Evolutionary conservation across 2,329 filamentous ascomycete genomes (phyloP).

Genomic region (Clonostachys sp.): DNA sequence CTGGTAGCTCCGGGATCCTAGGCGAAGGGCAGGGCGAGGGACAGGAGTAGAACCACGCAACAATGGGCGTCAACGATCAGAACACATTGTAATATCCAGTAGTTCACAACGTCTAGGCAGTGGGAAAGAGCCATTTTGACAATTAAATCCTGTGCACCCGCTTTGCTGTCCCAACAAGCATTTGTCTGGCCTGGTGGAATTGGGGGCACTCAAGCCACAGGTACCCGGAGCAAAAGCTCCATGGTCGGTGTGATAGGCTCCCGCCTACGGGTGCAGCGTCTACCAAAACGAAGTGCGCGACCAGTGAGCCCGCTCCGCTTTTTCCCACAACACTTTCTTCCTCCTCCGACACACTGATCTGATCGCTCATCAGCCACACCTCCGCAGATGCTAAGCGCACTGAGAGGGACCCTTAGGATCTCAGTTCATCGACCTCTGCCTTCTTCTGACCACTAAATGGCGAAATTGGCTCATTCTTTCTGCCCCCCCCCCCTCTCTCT

Average conservation of each 20-base stretch:
- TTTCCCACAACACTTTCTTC: too few relatives aligned
- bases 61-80: background rate
- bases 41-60: constrained; percentile 1
- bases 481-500: too few relatives aligned
- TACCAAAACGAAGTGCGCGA: too few relatives aligned
- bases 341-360: too few relatives aligned
- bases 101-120: background rate
- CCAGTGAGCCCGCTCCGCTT: too few relatives aligned
- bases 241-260: constrained; percentile 4
- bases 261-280: background rate
- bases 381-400: too few relatives aligned
- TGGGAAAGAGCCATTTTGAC: constrained; percentile 21
- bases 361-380: too few relatives aligned
- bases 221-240: constrained; percentile 5
- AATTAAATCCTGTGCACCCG: constrained; percentile 18
- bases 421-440: too few relatives aligned
- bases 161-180: constrained; percentile 3
- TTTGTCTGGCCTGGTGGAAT: background rate
- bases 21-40: background rate
- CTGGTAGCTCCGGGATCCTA: background rate
- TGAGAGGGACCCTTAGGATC: too few relatives aligned
- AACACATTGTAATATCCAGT: background rate
- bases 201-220: constrained; percentile 1
- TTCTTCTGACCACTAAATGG: too few relatives aligned
- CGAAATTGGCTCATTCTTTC: too few relatives aligned